These are phyloP conservation scores for Bjerkandera adusta DNA, from an alignment of 1,284 basidiomycete genomes.

Conservation along the genomic window DNA sequence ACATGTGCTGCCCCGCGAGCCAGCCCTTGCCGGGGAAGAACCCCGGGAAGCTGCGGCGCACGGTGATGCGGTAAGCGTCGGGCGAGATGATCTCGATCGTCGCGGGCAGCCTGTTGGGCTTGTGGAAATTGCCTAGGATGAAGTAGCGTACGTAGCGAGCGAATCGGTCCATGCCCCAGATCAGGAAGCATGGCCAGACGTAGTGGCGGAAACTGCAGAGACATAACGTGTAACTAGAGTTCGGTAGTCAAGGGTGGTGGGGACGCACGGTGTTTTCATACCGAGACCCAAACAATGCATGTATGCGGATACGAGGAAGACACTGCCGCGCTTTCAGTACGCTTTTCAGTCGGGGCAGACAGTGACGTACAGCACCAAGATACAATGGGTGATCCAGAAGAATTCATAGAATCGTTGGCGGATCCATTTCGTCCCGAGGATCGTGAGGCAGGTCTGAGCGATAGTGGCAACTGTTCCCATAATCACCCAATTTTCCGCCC, in stretches of 20 bases:
- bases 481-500: slow-evolving; percentile 14
- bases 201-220: slow-evolving; percentile 5
- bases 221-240: too few relatives aligned
- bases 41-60: slow-evolving; percentile 20
- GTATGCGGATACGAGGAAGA: background rate
- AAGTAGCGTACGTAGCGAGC: slow-evolving; percentile 7
- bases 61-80: slow-evolving; percentile 35
- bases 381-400: slow-evolving; percentile 41
- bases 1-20: slow-evolving; percentile 10
- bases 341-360: background rate
- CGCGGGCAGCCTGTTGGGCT: slow-evolving; percentile 18
- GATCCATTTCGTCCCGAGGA: slow-evolving; percentile 34
- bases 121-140: slow-evolving; percentile 5
- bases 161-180: slow-evolving; percentile 8
- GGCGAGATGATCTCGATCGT: slow-evolving; percentile 1
- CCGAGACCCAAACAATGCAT: background rate
- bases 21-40: slow-evolving; percentile 1
- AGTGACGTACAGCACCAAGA: background rate
- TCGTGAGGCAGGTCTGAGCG: slow-evolving; percentile 30
- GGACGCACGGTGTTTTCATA: too few relatives aligned
- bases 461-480: slow-evolving; percentile 30
- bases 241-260: too few relatives aligned
- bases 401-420: slow-evolving; percentile 38
- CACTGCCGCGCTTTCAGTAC: background rate
- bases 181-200: slow-evolving; percentile 8